These are phyloP conservation scores for Euphorbia pulcherrima DNA, from an alignment of 345 rosid genomes.

Conservation along the genomic window DNA sequence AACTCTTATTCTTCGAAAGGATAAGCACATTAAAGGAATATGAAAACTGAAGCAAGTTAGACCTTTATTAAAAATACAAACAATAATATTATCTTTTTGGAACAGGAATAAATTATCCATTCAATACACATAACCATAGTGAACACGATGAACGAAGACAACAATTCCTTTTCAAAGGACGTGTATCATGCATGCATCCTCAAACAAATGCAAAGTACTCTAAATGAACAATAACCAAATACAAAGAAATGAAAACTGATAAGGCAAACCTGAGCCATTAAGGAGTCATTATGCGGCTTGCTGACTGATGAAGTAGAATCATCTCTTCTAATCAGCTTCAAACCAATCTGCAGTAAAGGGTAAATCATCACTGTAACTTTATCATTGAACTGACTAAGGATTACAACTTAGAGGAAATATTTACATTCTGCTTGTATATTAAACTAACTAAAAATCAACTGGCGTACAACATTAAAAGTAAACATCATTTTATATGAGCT, in stretches of 20 bases:
- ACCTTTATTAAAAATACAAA: neutral
- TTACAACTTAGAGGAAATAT: neutral
- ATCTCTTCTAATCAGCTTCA: conserved; percentile 50
- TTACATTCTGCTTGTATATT: neutral
- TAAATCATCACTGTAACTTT: neutral
- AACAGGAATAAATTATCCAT: neutral
- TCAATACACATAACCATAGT: neutral
- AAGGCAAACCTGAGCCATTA: conserved; percentile 72
- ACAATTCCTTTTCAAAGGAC: neutral
- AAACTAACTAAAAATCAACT: neutral
- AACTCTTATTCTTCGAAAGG: neutral
- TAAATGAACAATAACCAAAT: neutral
- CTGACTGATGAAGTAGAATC: conserved; percentile 47
- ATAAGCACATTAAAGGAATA: conserved; percentile 1
- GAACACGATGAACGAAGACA: neutral
- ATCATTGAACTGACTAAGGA: neutral
- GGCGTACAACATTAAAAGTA: neutral
- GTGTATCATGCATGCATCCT: neutral
- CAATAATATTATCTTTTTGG: neutral
- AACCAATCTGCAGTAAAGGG: conserved; percentile 43
- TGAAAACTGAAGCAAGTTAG: neutral
- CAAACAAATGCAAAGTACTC: neutral
- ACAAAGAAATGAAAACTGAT: neutral
- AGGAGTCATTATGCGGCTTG: conserved; percentile 58
- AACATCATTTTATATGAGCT: neutral